Conservation (phyloP, 1,284 basidiomycete genomes). For the Ceratobasidium sp. region DNA sequence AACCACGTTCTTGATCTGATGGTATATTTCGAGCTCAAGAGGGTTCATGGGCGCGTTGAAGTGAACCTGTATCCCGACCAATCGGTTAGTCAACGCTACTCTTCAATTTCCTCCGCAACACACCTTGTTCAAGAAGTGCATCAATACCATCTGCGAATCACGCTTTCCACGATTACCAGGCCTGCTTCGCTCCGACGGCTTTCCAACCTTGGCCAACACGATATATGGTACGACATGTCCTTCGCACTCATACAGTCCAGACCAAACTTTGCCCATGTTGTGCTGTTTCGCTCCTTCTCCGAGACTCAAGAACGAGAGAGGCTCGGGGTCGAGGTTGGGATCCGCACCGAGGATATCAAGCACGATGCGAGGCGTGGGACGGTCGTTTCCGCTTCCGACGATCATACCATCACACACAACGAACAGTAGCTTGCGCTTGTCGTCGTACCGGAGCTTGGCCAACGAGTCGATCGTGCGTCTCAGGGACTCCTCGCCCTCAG, state of each 20-base stretch:
- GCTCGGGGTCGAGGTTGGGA: slow-evolving; percentile 92
- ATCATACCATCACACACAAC: slow-evolving; percentile 99
- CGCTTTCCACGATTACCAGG: slow-evolving; percentile 98
- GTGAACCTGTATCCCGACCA: slow-evolving; percentile 72
- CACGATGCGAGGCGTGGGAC: slow-evolving; percentile 91
- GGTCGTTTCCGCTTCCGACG: slow-evolving; percentile 93
- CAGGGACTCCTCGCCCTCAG: slow-evolving; percentile 91
- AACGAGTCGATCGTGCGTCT: slow-evolving; percentile 93
- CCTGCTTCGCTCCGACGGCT: slow-evolving; percentile 90
- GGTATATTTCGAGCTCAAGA: slow-evolving; percentile 96
- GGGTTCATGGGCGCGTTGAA: slow-evolving; percentile 98
- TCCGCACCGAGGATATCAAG: slow-evolving; percentile 96
- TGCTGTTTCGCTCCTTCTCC: slow-evolving; percentile 96
- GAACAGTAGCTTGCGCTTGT: slow-evolving; percentile 95
- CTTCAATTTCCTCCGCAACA: slow-evolving; percentile 43
- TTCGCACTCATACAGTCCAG: slow-evolving; percentile 91
- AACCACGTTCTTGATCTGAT: slow-evolving; percentile 99
- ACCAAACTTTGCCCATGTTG: slow-evolving; percentile 99
- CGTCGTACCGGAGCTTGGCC: slow-evolving; percentile 94
- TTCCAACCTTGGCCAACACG: slow-evolving; percentile 96
- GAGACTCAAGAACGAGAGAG: slow-evolving; percentile 91
- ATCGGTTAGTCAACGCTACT: neutral
- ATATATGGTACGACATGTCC: slow-evolving; percentile 98
- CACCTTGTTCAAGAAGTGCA: slow-evolving; percentile 98
- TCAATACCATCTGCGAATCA: slow-evolving; percentile 94